Percentiles rank a stretch among this genome's conserved stretches.
Conservation (phyloP, 2,329 filamentous ascomycete species). For the Cercospora sp. region DNA sequence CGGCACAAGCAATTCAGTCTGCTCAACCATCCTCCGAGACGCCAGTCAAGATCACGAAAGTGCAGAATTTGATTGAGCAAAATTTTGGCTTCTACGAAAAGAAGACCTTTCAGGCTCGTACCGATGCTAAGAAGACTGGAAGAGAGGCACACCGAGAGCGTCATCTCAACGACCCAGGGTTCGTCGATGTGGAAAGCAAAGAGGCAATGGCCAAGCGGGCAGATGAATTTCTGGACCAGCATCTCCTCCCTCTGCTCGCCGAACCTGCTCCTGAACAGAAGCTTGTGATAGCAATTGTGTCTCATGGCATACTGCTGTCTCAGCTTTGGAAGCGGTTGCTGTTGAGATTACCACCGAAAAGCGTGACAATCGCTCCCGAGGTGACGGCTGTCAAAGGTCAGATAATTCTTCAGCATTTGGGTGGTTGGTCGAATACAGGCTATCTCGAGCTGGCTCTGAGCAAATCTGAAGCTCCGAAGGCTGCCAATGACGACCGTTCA, state of each 20-base stretch:
- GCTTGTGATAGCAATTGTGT: constrained; percentile 64
- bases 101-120: constrained; percentile 52
- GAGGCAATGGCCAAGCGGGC: constrained; percentile 66
- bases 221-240: constrained; percentile 64
- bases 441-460: constrained; percentile 51
- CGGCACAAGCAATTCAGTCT: constrained; percentile 65
- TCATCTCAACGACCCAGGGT: constrained; percentile 46
- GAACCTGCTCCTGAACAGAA: constrained; percentile 24
- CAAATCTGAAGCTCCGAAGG: background rate
- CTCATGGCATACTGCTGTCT: constrained; percentile 79
- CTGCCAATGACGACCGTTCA: background rate
- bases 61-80: constrained; percentile 65
- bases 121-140: constrained; percentile 38
- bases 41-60: constrained; percentile 42
- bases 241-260: constrained; percentile 61
- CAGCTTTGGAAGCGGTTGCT: constrained; percentile 66
- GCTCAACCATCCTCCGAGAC: constrained; percentile 47
- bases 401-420: constrained; percentile 54
- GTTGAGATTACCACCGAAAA: constrained; percentile 52
- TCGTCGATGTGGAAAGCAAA: constrained; percentile 65
- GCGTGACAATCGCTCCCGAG: constrained; percentile 48
- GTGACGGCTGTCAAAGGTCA: constrained; percentile 41
- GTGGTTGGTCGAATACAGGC: constrained; percentile 67
- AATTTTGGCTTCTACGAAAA: constrained; percentile 74
- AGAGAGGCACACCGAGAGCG: constrained; percentile 44